Evolutionary conservation across 2,329 filamentous ascomycete species (phyloP), one percentile per base, ranked within the genome.

Genomic region (Bertia moriformis): DNA sequence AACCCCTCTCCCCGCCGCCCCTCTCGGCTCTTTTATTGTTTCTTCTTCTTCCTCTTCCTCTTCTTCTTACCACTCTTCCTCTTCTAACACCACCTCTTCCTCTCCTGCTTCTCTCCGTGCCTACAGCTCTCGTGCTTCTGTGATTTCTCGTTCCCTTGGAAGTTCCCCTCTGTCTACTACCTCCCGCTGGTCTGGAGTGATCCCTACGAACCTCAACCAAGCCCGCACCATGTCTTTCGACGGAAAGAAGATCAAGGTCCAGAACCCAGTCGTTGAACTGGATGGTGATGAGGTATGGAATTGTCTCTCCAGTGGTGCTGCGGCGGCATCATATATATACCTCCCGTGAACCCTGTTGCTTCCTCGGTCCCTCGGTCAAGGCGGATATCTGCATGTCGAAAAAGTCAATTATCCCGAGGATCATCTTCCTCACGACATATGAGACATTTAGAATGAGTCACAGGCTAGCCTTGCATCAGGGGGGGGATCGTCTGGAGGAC

Each of bases 231-330:
- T 79, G 73, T 66, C 70, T 41, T 55, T 55, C 44, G 61, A 70
- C 51, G 68, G 73, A 56, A 98, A 7, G 10, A 35, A 96, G 81
- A 96, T 96, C 74, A 91, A 93, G 76, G 91, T 98, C 70, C 88
- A 93, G 78, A 96, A 94, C 66, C 91, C 91, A 48, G 80, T 98
- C 59, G 91, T 98, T 61, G 91, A 96, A 70, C 76, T 96, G 54
- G 89, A 96, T 60, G 89, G 89, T 55, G 77, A 82, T 53, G 77
- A 35, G 32, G 32, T 35, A 35, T 7, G 32, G 10, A 10, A 29
- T n/a, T n/a, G n/a, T n/a, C n/a, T n/a, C n/a, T n/a, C n/a, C n/a
- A n/a, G n/a, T n/a, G n/a, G n/a, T n/a, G n/a, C n/a, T n/a, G n/a
- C n/a, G n/a, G n/a, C n/a, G n/a, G n/a, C n/a, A n/a, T n/a, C n/a